Conservation (phyloP, 257 asterid species). For the Solanum okadae region DNA sequence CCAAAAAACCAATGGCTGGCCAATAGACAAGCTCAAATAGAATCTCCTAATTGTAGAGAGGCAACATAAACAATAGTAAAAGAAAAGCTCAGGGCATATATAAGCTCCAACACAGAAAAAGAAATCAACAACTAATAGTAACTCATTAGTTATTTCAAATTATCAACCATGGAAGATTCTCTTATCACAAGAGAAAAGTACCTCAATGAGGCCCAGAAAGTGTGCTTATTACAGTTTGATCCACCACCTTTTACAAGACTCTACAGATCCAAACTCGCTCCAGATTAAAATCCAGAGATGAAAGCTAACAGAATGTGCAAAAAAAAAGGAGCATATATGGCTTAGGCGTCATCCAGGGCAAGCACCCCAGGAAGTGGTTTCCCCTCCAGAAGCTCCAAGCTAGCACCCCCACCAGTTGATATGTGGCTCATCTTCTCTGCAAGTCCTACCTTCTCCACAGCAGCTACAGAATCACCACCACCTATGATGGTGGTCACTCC, state of each 20-base stretch:
- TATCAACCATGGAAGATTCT: neutral
- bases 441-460: constrained; percentile 86
- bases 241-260: neutral
- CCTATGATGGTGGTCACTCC: constrained; percentile 91
- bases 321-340: neutral
- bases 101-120: neutral
- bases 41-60: neutral
- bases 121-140: neutral
- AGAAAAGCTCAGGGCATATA: neutral
- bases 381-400: constrained; percentile 92
- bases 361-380: constrained; percentile 79
- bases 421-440: constrained; percentile 95
- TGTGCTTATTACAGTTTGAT: neutral
- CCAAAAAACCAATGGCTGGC: neutral
- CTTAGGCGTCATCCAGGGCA: constrained; percentile 65
- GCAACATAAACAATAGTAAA: neutral
- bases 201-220: neutral
- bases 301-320: neutral
- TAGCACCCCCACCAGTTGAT: constrained; percentile 93
- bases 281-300: neutral
- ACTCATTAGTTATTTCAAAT: neutral
- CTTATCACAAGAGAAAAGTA: neutral
- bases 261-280: neutral
- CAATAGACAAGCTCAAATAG: neutral
- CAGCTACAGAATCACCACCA: constrained; percentile 95